Evolutionary conservation across 2,329 filamentous ascomycete genomes (phyloP), one percentile per base, ranked within the genome.

Genomic region (Septoria petroselini): DNA sequence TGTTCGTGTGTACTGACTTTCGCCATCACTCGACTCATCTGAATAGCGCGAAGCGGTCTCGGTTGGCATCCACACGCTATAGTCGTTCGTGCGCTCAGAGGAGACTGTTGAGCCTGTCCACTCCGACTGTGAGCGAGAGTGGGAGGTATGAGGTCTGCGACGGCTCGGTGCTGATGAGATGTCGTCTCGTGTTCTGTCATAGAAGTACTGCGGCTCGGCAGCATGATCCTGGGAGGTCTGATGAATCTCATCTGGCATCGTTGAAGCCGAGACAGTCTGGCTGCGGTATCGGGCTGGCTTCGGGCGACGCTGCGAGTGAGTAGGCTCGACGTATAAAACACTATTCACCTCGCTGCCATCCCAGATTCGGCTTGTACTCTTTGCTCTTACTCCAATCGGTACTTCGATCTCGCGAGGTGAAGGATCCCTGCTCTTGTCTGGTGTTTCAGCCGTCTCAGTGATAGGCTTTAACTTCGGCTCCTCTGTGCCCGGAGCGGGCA

Each of bases 301-400:
- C 30, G 54, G 39, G 31, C 55, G 51, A 15, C 55, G 59, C 15
- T 57, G 39, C 3, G 18, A 15, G 42, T 17, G 14, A 12, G 41
- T 44, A 8, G 48, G 48, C 21, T 49, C 27, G 39, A 46, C 54
- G 42, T 55, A 50, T 44, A 41, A 33, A 35, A 61, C 53, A 48
- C 63, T 66, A 41, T 68, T 68, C 44, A 61, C 59, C 29, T 71
- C 71, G 46, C 64, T 69, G 50, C 66, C 67, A 48, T 67, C 65
- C 71, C 74, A 77, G 50, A 68, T 68, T 52, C 71, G 74, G 3
- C 76, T 74, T 11, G 68, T 66, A n/a, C 70, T 64, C 43, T 66
- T 70, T 21, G 74, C 73, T 58, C 72, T 74, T 65, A 82, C 82
- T 18, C 82, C 81, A 58, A 84, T 80, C 7, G 82, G 82, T 30